Evolutionary conservation across 805 yeast species (phyloP).

Genomic region (Metschnikowia cerradonensis): DNA sequence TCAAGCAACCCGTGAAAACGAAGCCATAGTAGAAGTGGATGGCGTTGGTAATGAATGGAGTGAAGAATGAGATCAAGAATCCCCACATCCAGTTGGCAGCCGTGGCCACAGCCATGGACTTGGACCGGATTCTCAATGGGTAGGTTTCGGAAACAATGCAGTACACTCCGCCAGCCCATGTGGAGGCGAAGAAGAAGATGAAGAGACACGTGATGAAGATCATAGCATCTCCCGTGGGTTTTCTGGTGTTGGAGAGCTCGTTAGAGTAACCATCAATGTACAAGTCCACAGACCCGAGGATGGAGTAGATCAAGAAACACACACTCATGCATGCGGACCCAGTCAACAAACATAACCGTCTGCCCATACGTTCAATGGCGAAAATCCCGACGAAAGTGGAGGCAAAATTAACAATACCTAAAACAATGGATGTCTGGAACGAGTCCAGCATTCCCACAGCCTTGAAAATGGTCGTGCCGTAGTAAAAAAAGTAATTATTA

Average conservation of each 20-base stretch:
- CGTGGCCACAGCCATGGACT: slow-evolving; percentile 61
- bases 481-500: slow-evolving; percentile 60
- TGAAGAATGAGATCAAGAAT: slow-evolving; percentile 59
- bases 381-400: slow-evolving; percentile 52
- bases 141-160: slow-evolving; percentile 64
- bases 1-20: slow-evolving; percentile 60
- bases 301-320: slow-evolving; percentile 57
- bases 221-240: slow-evolving; percentile 59
- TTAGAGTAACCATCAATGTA: slow-evolving; percentile 32
- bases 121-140: slow-evolving; percentile 61
- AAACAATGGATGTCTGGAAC: slow-evolving; percentile 50
- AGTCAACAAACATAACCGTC: slow-evolving; percentile 46
- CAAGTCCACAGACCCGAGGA: slow-evolving; percentile 52
- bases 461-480: slow-evolving; percentile 54
- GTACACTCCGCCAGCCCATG: slow-evolving; percentile 74
- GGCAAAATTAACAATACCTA: slow-evolving; percentile 52
- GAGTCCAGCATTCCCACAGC: slow-evolving; percentile 51
- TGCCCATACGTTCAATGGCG: slow-evolving; percentile 50
- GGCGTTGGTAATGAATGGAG: slow-evolving; percentile 57
- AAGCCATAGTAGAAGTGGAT: slow-evolving; percentile 69
- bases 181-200: slow-evolving; percentile 63
- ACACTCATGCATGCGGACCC: slow-evolving; percentile 54
- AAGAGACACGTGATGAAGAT: slow-evolving; percentile 61
- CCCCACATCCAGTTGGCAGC: slow-evolving; percentile 66
- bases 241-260: slow-evolving; percentile 24